These are phyloP conservation scores for Hyaloscypha bicolor DNA, from an alignment of 495 filamentous ascomycete species.

Conservation along the genomic window DNA sequence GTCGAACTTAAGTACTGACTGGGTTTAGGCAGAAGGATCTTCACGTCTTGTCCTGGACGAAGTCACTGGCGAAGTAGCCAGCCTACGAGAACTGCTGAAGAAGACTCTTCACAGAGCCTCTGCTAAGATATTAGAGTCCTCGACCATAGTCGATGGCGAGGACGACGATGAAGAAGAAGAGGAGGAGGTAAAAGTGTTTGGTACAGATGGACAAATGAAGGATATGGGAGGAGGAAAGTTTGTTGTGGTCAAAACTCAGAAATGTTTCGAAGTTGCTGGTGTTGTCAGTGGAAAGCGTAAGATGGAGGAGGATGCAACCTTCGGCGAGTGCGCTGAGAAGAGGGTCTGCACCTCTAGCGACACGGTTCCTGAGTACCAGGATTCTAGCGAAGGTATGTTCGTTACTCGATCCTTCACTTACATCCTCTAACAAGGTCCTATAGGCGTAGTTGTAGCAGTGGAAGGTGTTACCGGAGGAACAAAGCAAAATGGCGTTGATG, in stretches of 20 bases:
- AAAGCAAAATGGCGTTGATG: background rate
- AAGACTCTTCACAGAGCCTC: conserved; percentile 3
- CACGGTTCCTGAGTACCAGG: background rate
- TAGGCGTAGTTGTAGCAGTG: background rate
- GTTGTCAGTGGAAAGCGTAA: background rate
- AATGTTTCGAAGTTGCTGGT: background rate
- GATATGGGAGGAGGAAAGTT: background rate
- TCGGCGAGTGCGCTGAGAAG: background rate
- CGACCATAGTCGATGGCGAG: background rate
- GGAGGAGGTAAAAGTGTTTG: background rate
- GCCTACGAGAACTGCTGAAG: conserved; percentile 11
- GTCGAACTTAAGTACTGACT: background rate
- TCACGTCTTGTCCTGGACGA: conserved; percentile 17
- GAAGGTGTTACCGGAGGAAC: background rate
- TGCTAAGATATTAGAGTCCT: background rate
- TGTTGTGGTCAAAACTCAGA: background rate
- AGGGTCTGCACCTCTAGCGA: background rate
- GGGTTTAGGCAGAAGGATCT: conserved; percentile 2
- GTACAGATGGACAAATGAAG: background rate
- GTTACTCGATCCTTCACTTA: background rate
- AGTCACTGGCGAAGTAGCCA: conserved; percentile 2
- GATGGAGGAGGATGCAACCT: background rate
- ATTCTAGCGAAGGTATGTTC: background rate
- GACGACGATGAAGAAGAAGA: background rate
- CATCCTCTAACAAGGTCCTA: background rate